Percentiles rank a stretch among this genome's conserved stretches.
Evolutionary conservation across 768 basidiomycete species (phyloP).

Genomic region (Russula sp.): DNA sequence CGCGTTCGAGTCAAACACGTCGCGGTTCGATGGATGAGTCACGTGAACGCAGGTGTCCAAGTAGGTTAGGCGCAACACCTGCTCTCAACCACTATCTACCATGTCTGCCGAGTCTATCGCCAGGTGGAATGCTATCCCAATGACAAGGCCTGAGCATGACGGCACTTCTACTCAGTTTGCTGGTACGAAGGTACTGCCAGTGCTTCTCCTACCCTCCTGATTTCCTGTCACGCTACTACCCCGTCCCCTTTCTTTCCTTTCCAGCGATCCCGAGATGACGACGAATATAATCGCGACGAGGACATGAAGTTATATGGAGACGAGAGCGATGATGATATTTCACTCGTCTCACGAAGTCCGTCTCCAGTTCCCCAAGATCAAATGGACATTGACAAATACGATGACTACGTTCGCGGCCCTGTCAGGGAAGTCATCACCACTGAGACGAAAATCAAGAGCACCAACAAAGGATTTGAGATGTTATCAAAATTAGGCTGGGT

Average conservation of each 20-base stretch:
- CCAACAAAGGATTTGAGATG: slow-evolving; percentile 76
- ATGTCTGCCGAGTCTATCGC: slow-evolving; percentile 65
- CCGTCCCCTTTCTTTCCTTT: slow-evolving; percentile 37
- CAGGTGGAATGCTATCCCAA: slow-evolving; percentile 67
- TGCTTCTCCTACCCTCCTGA: slow-evolving; percentile 40
- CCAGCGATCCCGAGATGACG: slow-evolving; percentile 54
- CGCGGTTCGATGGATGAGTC: neutral
- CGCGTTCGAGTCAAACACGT: neutral
- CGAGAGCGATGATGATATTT: slow-evolving; percentile 62
- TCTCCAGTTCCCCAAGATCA: slow-evolving; percentile 47
- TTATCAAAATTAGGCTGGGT: slow-evolving; percentile 78
- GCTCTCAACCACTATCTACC: neutral
- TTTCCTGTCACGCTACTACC: slow-evolving; percentile 17
- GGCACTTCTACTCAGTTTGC: neutral
- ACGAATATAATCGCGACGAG: slow-evolving; percentile 18
- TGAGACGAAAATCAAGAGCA: slow-evolving; percentile 69
- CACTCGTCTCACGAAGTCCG: slow-evolving; percentile 66
- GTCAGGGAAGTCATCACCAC: slow-evolving; percentile 67
- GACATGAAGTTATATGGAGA: slow-evolving; percentile 28
- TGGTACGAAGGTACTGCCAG: slow-evolving; percentile 26
- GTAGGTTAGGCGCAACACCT: neutral
- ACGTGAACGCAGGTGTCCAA: slow-evolving; percentile 10
- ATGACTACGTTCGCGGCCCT: slow-evolving; percentile 48
- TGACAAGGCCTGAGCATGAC: slow-evolving; percentile 29
- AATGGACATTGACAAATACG: slow-evolving; percentile 58